Conservation (phyloP, 768 basidiomycete genomes). For the Harrya chromipes region DNA sequence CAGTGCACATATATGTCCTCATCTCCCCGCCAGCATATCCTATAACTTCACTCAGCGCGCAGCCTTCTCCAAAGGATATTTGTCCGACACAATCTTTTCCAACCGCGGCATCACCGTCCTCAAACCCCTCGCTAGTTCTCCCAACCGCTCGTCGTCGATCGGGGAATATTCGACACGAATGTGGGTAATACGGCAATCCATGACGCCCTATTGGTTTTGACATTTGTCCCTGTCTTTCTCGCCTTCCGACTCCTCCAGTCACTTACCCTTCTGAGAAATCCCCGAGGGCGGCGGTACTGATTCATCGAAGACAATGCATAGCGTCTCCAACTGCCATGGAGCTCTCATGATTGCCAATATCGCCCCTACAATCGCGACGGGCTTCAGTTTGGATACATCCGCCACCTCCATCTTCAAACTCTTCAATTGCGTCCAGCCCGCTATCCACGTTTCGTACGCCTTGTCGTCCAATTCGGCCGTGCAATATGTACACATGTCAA, state of each 20-base stretch:
- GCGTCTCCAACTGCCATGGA: slow-evolving; percentile 16
- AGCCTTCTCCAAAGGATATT: slow-evolving; percentile 11
- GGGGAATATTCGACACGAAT: slow-evolving; percentile 25
- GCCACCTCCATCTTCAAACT: slow-evolving; percentile 20
- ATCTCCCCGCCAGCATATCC: slow-evolving; percentile 1
- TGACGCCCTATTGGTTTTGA: slow-evolving; percentile 17
- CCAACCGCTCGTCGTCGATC: slow-evolving; percentile 3
- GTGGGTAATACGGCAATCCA: slow-evolving; percentile 14
- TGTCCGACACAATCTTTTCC: slow-evolving; percentile 16
- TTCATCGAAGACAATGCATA: slow-evolving; percentile 24
- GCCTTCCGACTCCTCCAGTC: neutral
- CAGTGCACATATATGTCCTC: too few relatives aligned
- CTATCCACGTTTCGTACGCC: slow-evolving; percentile 15
- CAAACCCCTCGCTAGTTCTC: slow-evolving; percentile 15
- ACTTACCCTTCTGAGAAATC: neutral
- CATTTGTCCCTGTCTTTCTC: neutral
- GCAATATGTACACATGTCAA: slow-evolving; percentile 22
- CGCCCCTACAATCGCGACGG: slow-evolving; percentile 17
- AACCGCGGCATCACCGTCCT: slow-evolving; percentile 22
- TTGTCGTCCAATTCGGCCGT: slow-evolving; percentile 19
- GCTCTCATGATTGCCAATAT: slow-evolving; percentile 20
- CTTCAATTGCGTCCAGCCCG: slow-evolving; percentile 7
- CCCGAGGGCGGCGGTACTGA: neutral
- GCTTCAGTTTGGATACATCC: slow-evolving; percentile 16
- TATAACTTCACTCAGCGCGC: slow-evolving; percentile 15